Base-by-base conservation (phyloP, 495 filamentous ascomycete species). In the Achaetomiella virescens region DNA sequence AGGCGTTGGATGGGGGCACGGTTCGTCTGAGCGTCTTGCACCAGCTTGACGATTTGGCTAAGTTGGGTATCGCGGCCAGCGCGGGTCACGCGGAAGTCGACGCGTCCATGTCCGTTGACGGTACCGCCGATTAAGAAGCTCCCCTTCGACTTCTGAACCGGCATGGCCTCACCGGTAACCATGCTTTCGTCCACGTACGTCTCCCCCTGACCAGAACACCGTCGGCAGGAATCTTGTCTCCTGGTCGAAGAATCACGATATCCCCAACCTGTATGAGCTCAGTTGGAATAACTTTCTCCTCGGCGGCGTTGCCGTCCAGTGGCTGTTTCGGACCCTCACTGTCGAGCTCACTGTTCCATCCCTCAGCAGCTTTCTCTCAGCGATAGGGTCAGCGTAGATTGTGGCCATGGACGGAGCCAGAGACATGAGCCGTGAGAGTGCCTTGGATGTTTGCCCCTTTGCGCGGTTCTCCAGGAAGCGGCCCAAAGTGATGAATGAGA, bases 131-230 rank as follows among this genome's bases (percentile, higher is more conserved):
- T 91, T 37, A 97, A 72, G 40, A 82, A 67, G 65, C 82, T 84
- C 2, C 89, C 90, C 61, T 88, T 87, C 52, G 78, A 81, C 68
- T 97, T 99, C 57, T 88, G 82, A 35, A 97, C 90, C 0, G 92
- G 91, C 74, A 96, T 87, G 2, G 92, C 86, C 73, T 99, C 93
- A 51, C 93, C 93, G 12, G 95, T 99, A 38, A 99, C 91, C 95
- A 97, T 97, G 65, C 90, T 95, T 68, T 99, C 93, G 62, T 99
- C 90, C 38, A 97, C 83, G 65, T 92, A 96, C 22, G 88, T 91
- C 71, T 97, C 89, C 93, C 93, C 25, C 85, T 78, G 42, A 90
- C 88, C 45, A 99, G 83, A 33, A 81, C 78, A 20, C 93, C 93
- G 68, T 99, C 93, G 0, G 92, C 95, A 3, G 93, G 91, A 46